These are phyloP conservation scores for Curvularia spicifera DNA, from an alignment of 2,329 filamentous ascomycete species.

Conservation along the genomic window DNA sequence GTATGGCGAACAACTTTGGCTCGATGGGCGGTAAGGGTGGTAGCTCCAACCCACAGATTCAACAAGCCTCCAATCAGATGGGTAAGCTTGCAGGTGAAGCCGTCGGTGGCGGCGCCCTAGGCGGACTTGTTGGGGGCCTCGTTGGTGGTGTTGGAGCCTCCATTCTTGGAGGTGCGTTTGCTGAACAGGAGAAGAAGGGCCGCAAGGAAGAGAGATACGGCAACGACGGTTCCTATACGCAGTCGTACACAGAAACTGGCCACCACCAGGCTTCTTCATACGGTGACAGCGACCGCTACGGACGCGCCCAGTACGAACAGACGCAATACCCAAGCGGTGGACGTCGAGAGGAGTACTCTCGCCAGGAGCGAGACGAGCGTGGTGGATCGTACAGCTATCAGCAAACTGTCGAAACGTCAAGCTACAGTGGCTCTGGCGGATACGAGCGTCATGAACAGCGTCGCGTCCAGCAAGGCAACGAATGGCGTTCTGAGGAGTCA, in stretches of 20 bases:
- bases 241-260: conserved; percentile 68
- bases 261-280: conserved; percentile 51
- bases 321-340: conserved; percentile 66
- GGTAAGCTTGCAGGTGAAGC: conserved; percentile 64
- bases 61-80: conserved; percentile 49
- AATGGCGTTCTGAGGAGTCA: conserved; percentile 48
- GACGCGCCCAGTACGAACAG: conserved; percentile 65
- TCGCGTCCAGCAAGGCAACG: conserved; percentile 55
- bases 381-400: conserved; percentile 62
- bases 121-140: conserved; percentile 72
- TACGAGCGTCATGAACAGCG: conserved; percentile 66
- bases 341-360: conserved; percentile 64
- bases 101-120: conserved; percentile 69
- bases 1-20: conserved; percentile 69
- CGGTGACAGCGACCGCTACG: conserved; percentile 59
- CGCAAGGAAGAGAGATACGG: conserved; percentile 62
- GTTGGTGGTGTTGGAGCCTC: conserved; percentile 65
- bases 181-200: conserved; percentile 60
- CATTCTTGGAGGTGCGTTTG: conserved; percentile 68
- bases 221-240: conserved; percentile 66
- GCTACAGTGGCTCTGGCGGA: conserved; percentile 57
- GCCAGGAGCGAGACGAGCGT: conserved; percentile 63
- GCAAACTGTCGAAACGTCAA: conserved; percentile 62
- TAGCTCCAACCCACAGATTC: conserved; percentile 45
- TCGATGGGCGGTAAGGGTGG: conserved; percentile 53